Base-by-base conservation (phyloP, 2,329 filamentous ascomycete genomes). In the Fusarium anthophilum region DNA sequence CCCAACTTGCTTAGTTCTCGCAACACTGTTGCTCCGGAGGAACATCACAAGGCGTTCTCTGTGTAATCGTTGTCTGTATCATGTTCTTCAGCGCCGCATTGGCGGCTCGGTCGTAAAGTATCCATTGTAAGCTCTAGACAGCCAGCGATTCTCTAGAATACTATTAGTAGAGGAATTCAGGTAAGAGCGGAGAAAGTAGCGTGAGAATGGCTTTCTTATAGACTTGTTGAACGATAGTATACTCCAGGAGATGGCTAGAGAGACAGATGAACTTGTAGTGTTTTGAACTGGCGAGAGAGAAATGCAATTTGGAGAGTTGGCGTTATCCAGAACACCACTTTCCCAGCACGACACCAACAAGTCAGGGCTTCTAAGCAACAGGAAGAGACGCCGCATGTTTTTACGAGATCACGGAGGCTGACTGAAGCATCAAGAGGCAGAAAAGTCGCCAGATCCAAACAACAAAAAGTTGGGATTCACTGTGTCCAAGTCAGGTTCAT, bases 351-450 rank as follows among this genome's bases (percentile, higher is more conserved):
- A 44, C 6, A 44, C 2, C 2, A 5, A 8, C n/a, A 44, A 17
- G 15, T 0, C 6, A 18, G 10, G 14, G 41, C 6, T 44, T 24
- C n/a, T 44, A 15, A 12, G n/a, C 15, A 8, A 44, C 4, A 44
- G 10, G 15, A 24, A 44, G 41, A 44, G 41, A 18, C 5, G 0
- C 15, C 1, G 15, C 5, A 8, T 24, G 5, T 18, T 24, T 15
- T 24, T 44, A 2, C 15, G 41, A 0, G 5, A 44, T 12, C 0
- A 2, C 0, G 9, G 41, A 18, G 10, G n/a, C n/a, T 18, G n/a
- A 7, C 22, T n/a, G 22, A n/a, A 43, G 39, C 3, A 22, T n/a
- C 6, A 43, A n/a, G 39, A 43, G 8, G 22, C 14, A 6, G n/a
- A 6, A 8, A 24, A n/a, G 11, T 44, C 6, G 15, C 6, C 2